A percentile compares a stretch with the other conserved stretches of the same genome.
Evolutionary conservation across 768 basidiomycete genomes (phyloP).

Genomic region (Panaeolus papilionaceus): DNA sequence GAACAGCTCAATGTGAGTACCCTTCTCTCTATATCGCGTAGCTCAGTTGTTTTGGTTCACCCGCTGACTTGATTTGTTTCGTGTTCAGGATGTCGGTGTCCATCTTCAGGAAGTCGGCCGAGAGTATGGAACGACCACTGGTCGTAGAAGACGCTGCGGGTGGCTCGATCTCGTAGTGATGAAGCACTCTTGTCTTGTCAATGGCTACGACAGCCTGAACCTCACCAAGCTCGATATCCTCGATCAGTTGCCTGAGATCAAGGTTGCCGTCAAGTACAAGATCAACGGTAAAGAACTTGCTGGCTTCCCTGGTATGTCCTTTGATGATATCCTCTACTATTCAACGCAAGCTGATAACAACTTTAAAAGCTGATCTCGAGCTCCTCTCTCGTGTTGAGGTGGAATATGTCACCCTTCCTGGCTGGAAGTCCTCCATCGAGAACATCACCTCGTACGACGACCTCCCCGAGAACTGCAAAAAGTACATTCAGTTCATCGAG

Average conservation of each 20-base stretch:
- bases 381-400: constrained; percentile 81
- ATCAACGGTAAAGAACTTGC: constrained; percentile 78
- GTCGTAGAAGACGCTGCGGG: constrained; percentile 90
- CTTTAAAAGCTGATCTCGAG: constrained; percentile 78
- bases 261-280: constrained; percentile 82
- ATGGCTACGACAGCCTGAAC: constrained; percentile 94
- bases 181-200: constrained; percentile 91
- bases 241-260: constrained; percentile 85
- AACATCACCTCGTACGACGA: constrained; percentile 66
- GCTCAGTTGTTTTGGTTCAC: neutral
- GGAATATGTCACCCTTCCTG: constrained; percentile 86
- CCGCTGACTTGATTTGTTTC: neutral
- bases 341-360: neutral
- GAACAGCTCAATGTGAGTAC: constrained; percentile 86
- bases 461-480: constrained; percentile 84
- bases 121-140: constrained; percentile 94
- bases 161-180: constrained; percentile 98
- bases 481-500: constrained; percentile 90
- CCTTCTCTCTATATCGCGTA: neutral
- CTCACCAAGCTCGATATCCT: constrained; percentile 96
- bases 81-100: constrained; percentile 70
- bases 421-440: constrained; percentile 87
- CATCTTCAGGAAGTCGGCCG: constrained; percentile 93
- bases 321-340: constrained; percentile 11
- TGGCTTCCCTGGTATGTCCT: constrained; percentile 84